Percentiles rank a stretch among this genome's conserved stretches.
These are phyloP conservation scores for Mycena kentingensis DNA, from an alignment of 768 basidiomycete species.

Conservation along the genomic window DNA sequence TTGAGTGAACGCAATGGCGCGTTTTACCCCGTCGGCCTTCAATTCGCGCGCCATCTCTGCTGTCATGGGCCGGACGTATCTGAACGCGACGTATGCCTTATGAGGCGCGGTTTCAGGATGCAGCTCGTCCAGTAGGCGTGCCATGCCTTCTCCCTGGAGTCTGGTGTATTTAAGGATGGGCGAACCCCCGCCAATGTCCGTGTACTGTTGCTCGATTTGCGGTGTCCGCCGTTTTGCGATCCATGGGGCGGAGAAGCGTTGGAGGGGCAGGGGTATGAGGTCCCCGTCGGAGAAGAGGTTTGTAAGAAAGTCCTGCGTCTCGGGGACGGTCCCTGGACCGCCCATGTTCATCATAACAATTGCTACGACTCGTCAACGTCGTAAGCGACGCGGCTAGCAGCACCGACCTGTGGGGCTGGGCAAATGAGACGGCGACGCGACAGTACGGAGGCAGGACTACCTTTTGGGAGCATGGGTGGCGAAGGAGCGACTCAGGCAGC, in stretches of 20 bases:
- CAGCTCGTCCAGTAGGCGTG: slow-evolving; percentile 88
- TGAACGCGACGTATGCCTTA: slow-evolving; percentile 94
- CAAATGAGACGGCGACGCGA: slow-evolving; percentile 16
- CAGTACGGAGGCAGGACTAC: slow-evolving; percentile 33
- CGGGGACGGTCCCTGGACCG: slow-evolving; percentile 89
- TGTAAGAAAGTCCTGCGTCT: slow-evolving; percentile 91
- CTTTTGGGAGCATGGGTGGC: slow-evolving; percentile 49
- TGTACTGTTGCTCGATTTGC: slow-evolving; percentile 92
- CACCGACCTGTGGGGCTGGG: slow-evolving; percentile 62
- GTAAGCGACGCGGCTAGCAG: slow-evolving; percentile 2
- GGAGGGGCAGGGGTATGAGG: slow-evolving; percentile 94
- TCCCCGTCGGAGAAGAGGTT: slow-evolving; percentile 91
- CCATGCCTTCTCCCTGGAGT: slow-evolving; percentile 89
- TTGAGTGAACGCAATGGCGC: slow-evolving; percentile 95
- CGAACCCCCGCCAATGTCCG: slow-evolving; percentile 93
- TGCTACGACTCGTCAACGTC: slow-evolving; percentile 42
- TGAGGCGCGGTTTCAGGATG: slow-evolving; percentile 92
- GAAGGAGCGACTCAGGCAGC: slow-evolving; percentile 42
- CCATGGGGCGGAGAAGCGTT: slow-evolving; percentile 79
- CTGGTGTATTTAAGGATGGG: slow-evolving; percentile 92
- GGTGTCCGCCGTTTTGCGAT: slow-evolving; percentile 92
- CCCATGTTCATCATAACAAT: slow-evolving; percentile 99
- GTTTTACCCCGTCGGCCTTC: slow-evolving; percentile 85
- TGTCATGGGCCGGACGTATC: slow-evolving; percentile 89
- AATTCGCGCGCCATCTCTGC: slow-evolving; percentile 80